Evolutionary conservation across 192 early-diverging fungal species (phyloP).

Genomic region (Mortierella claussenii): DNA sequence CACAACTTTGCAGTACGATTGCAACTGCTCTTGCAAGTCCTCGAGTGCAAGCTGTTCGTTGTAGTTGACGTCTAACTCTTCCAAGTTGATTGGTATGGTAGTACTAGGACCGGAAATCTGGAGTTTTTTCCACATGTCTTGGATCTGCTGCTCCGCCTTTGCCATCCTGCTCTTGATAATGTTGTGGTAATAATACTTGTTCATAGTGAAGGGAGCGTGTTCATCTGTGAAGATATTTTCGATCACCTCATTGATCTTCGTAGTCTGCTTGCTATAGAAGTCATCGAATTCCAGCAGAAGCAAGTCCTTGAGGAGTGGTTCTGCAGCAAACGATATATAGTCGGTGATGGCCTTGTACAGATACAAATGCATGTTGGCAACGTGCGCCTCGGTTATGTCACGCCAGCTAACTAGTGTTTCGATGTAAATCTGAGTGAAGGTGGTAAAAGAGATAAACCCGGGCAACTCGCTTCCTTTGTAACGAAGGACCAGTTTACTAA

Average conservation of each 20-base stretch:
- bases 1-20: slow-evolving; percentile 17
- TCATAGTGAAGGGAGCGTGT: slow-evolving; percentile 19
- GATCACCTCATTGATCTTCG: slow-evolving; percentile 13
- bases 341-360: slow-evolving; percentile 11
- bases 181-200: slow-evolving; percentile 11
- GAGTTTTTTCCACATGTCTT: not conserved
- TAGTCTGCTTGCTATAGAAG: slow-evolving; percentile 19
- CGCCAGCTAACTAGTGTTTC: slow-evolving; percentile 15
- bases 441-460: slow-evolving; percentile 35
- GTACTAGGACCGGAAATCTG: no score
- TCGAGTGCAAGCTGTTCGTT: slow-evolving; percentile 16
- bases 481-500: not conserved
- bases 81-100: not conserved
- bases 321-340: slow-evolving; percentile 12
- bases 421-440: slow-evolving; percentile 32
- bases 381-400: slow-evolving; percentile 5
- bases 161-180: slow-evolving; percentile 6
- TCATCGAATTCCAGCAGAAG: slow-evolving; percentile 19
- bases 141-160: slow-evolving; percentile 1
- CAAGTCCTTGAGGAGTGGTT: slow-evolving; percentile 13
- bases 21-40: not conserved
- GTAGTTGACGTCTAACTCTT: not conserved
- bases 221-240: slow-evolving; percentile 28
- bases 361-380: slow-evolving; percentile 17
- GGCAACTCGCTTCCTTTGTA: slow-evolving; percentile 42